These are phyloP conservation scores for Akanthomyces muscarius DNA, from an alignment of 2,329 filamentous ascomycete genomes.

Conservation along the genomic window DNA sequence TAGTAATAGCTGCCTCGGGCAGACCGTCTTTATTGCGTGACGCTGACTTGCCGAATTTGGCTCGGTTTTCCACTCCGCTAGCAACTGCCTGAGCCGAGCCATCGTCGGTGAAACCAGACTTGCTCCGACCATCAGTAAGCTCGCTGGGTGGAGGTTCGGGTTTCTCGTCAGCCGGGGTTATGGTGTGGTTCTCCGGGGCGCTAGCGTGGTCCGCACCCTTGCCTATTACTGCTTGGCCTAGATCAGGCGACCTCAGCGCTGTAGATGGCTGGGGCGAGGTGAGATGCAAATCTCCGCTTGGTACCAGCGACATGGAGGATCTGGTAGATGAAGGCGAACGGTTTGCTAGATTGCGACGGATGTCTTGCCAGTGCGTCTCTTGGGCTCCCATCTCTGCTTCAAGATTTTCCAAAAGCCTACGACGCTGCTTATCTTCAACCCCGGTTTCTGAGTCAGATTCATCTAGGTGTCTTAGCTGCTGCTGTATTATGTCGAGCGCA, in stretches of 20 bases:
- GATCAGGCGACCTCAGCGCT: conserved; percentile 9
- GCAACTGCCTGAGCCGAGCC: neutral
- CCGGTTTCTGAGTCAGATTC: conserved; percentile 33
- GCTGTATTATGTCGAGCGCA: conserved; percentile 47
- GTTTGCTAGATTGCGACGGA: conserved; percentile 49
- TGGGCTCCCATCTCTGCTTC: conserved; percentile 60
- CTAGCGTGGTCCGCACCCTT: conserved; percentile 10
- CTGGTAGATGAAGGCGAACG: conserved; percentile 36
- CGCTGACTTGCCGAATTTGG: conserved; percentile 7
- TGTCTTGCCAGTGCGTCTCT: conserved; percentile 55
- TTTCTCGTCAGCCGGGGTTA: conserved; percentile 11
- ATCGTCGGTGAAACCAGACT: conserved; percentile 12
- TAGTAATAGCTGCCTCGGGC: conserved; percentile 28
- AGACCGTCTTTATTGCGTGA: conserved; percentile 14
- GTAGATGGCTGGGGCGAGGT: conserved; percentile 8
- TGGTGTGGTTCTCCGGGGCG: conserved; percentile 7
- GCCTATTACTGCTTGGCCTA: neutral
- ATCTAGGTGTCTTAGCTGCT: conserved; percentile 49
- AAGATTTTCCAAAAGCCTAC: conserved; percentile 53
- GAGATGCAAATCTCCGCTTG: conserved; percentile 16
- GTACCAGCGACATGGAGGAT: conserved; percentile 2
- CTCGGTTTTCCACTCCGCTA: conserved; percentile 11
- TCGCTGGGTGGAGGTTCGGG: conserved; percentile 2
- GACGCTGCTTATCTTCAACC: conserved; percentile 38
- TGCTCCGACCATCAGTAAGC: conserved; percentile 9